Evolutionary conservation across 768 basidiomycete genomes (phyloP).

Genomic region (Naganishia vaughanmartiniae): DNA sequence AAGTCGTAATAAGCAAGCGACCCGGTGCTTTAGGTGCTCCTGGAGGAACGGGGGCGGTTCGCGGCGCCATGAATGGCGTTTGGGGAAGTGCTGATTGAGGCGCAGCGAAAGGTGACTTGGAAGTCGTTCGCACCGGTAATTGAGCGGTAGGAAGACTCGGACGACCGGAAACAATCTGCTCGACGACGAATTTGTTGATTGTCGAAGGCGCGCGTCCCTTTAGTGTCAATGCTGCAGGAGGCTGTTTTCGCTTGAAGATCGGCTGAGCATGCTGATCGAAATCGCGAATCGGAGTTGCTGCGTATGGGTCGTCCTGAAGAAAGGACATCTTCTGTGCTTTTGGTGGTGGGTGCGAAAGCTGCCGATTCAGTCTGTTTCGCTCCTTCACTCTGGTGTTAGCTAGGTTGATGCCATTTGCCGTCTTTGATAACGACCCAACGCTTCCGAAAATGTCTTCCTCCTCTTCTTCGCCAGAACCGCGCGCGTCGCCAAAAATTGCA

Average conservation of each 20-base stretch:
- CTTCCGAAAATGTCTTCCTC: slow-evolving; percentile 14
- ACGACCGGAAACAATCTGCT: slow-evolving; percentile 21
- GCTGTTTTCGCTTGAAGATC: slow-evolving; percentile 18
- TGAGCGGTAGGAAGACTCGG: neutral
- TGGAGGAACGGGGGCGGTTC: slow-evolving; percentile 25
- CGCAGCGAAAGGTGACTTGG: neutral
- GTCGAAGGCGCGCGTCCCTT: neutral
- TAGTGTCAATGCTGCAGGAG: slow-evolving; percentile 18
- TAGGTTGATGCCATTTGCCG: neutral
- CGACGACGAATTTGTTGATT: neutral
- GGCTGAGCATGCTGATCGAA: neutral
- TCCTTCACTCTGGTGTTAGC: neutral
- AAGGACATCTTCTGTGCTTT: slow-evolving; percentile 14
- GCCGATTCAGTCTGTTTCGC: neutral
- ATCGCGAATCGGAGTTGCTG: neutral
- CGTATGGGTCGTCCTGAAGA: slow-evolving; percentile 19
- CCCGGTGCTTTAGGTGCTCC: slow-evolving; percentile 9
- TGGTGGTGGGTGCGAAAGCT: slow-evolving; percentile 8
- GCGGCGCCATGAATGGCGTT: slow-evolving; percentile 23
- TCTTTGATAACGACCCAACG: neutral
- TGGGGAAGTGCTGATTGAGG: neutral
- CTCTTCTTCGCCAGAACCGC: neutral
- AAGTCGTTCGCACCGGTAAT: slow-evolving; percentile 4
- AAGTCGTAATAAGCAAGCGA: neutral
- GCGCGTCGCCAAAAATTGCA: slow-evolving; percentile 6